Evolutionary conservation across 345 rosid species (phyloP).

Genomic region (Trapa bicornis): DNA sequence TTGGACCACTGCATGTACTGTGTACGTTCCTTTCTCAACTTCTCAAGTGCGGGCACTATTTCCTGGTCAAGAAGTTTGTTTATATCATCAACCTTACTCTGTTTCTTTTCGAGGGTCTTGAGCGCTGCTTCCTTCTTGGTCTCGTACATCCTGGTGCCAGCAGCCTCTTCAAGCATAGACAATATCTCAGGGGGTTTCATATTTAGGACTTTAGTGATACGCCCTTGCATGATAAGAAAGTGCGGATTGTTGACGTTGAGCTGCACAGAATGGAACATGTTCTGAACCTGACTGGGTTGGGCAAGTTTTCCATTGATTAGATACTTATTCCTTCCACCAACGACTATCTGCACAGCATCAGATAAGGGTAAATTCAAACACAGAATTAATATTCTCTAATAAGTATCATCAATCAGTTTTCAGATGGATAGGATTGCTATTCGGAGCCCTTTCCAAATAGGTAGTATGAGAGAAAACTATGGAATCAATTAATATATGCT

Average conservation of each 20-base stretch:
- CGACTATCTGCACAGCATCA: conserved; percentile 59
- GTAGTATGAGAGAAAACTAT: not conserved
- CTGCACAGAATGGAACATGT: conserved; percentile 94
- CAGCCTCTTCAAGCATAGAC: conserved; percentile 99
- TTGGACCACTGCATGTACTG: conserved; percentile 99
- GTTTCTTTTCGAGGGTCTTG: conserved; percentile 93
- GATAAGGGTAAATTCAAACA: not conserved
- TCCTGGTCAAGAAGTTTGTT: conserved; percentile 85
- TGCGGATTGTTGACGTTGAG: conserved; percentile 96
- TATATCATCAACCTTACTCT: conserved; percentile 86
- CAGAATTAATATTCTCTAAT: not conserved
- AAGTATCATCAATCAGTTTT: not conserved
- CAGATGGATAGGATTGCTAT: not conserved
- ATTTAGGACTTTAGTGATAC: conserved; percentile 88
- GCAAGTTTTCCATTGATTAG: conserved; percentile 65
- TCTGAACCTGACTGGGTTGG: conserved; percentile 83
- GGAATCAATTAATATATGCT: not conserved
- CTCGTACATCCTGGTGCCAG: conserved; percentile 98
- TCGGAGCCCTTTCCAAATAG: not conserved
- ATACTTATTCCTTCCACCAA: conserved; percentile 75
- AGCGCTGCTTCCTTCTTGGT: conserved; percentile 82
- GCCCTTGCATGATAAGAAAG: conserved; percentile 99
- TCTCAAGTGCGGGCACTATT: conserved; percentile 87
- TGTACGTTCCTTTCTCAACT: conserved; percentile 72
- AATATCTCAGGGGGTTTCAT: conserved; percentile 98